Conservation (phyloP, 2,329 filamentous ascomycete genomes). For the Clonostachys sp. region DNA sequence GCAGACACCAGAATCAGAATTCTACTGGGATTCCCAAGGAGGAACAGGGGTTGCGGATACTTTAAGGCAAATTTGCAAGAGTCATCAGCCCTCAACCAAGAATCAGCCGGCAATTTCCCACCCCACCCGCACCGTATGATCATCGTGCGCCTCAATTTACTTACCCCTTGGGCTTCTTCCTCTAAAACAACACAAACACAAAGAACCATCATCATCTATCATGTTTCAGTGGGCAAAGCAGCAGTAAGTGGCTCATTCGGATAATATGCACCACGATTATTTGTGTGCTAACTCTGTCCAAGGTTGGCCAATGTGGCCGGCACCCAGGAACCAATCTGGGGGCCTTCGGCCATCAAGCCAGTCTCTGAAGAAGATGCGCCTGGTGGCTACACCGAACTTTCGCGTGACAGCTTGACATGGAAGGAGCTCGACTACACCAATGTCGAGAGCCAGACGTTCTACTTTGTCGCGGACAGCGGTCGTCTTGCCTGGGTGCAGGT, state of each 20-base stretch:
- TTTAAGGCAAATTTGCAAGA: no score
- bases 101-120: no score
- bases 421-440: constrained; percentile 73
- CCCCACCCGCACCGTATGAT: no score
- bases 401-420: constrained; percentile 80
- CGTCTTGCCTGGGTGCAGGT: constrained; percentile 77
- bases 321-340: constrained; percentile 95
- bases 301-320: constrained; percentile 79
- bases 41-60: no score
- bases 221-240: constrained; percentile 97
- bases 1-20: no score
- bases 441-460: constrained; percentile 95
- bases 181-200: no score
- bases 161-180: no score
- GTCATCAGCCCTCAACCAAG: no score
- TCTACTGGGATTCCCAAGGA: no score
- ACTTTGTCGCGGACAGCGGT: constrained; percentile 76
- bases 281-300: constrained; percentile 1
- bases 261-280: neutral
- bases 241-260: constrained; percentile 54
- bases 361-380: constrained; percentile 77
- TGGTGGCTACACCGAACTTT: constrained; percentile 75
- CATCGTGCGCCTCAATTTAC: no score
- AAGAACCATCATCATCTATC: constrained; percentile 5
- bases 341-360: constrained; percentile 78